phyloP scores from a whole-genome alignment of 1,284 basidiomycete genomes.

The Rhodotorula sp. region DNA sequence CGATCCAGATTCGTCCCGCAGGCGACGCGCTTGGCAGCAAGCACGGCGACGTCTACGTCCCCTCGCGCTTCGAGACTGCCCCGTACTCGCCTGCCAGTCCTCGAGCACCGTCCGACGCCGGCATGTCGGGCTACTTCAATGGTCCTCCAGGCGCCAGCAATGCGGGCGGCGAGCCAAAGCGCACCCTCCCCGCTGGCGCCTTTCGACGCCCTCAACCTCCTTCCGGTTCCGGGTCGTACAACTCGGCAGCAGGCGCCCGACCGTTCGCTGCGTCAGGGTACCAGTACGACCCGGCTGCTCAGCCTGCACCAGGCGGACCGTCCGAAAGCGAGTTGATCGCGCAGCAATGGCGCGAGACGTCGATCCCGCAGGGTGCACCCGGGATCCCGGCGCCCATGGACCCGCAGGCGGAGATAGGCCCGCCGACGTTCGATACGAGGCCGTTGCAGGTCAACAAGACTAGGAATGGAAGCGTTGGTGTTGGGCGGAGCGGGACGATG shows the following conservation, averaged over 20 bases:
- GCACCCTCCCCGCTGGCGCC: constrained; percentile 31
- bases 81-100: not conserved
- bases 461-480: not conserved
- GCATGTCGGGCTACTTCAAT: constrained; percentile 18
- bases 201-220: constrained; percentile 19
- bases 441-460: constrained; percentile 28
- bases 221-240: not conserved
- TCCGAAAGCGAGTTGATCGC: constrained; percentile 20
- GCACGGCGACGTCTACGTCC: constrained; percentile 34
- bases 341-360: constrained; percentile 11
- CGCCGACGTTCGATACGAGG: constrained; percentile 24
- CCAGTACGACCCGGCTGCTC: constrained; percentile 4
- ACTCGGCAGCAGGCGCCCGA: not conserved
- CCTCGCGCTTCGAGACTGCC: not conserved
- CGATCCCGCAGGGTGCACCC: not conserved
- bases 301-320: not conserved
- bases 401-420: not conserved
- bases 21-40: constrained; percentile 30
- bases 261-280: constrained; percentile 19
- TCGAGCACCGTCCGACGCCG: not conserved
- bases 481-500: constrained; percentile 10
- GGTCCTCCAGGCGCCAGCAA: not conserved
- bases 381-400: not conserved
- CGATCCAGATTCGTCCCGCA: constrained; percentile 23
- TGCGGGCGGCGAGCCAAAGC: constrained; percentile 7